Conservation (phyloP, 1,139 yeast genomes). For the Candida pseudoviswanathii region DNA sequence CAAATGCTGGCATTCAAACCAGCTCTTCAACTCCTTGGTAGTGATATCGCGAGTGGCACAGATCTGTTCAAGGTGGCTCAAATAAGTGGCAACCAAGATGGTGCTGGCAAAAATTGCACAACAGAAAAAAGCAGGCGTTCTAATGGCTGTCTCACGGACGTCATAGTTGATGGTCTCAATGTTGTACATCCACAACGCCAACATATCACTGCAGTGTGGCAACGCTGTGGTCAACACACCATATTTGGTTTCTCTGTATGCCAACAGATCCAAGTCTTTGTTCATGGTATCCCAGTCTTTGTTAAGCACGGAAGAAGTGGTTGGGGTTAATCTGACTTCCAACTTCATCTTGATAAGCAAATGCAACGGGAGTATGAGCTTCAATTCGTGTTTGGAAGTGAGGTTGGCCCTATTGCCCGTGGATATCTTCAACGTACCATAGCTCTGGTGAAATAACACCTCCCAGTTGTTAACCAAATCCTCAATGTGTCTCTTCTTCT, state of each 20-base stretch:
- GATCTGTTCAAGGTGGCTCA: slow-evolving; percentile 52
- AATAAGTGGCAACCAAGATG: slow-evolving; percentile 61
- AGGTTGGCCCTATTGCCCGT: slow-evolving; percentile 53
- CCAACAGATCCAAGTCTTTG: slow-evolving; percentile 38
- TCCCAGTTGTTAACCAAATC: slow-evolving; percentile 67
- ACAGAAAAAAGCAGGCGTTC: slow-evolving; percentile 75
- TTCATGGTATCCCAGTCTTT: slow-evolving; percentile 72
- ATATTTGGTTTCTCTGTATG: slow-evolving; percentile 44
- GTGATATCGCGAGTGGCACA: slow-evolving; percentile 28
- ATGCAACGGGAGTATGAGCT: slow-evolving; percentile 64
- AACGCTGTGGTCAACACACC: slow-evolving; percentile 63
- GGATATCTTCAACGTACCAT: slow-evolving; percentile 59
- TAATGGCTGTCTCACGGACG: slow-evolving; percentile 61
- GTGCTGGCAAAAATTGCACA: slow-evolving; percentile 67
- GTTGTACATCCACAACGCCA: slow-evolving; percentile 70
- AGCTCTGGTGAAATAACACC: slow-evolving; percentile 55
- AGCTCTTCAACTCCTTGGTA: slow-evolving; percentile 48
- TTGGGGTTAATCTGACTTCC: slow-evolving; percentile 58
- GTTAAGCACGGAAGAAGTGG: slow-evolving; percentile 56
- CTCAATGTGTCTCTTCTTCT: slow-evolving; percentile 57
- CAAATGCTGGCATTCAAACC: slow-evolving; percentile 53
- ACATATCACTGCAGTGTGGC: slow-evolving; percentile 56
- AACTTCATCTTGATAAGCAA: slow-evolving; percentile 65
- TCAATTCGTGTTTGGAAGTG: slow-evolving; percentile 55
- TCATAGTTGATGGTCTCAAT: slow-evolving; percentile 58